phyloP scores from a whole-genome alignment of 108 stramenopile species.

The Hondaea fermentalgiana region DNA sequence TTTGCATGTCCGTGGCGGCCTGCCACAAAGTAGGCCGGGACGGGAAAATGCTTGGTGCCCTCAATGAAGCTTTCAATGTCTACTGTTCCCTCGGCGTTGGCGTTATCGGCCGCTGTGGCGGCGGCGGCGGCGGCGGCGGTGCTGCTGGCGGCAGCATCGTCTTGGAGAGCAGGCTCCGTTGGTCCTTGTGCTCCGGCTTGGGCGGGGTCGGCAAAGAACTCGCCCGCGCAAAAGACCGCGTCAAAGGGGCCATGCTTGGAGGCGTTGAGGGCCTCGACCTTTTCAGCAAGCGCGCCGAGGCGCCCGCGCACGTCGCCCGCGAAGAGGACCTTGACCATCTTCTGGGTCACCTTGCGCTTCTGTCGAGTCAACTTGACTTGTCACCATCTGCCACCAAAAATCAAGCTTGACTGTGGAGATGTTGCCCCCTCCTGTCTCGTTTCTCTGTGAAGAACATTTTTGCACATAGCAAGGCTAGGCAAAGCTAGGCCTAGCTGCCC shows the following conservation, averaged over 20 bases:
- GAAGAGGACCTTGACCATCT: background rate
- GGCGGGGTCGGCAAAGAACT: background rate
- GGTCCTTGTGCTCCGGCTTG: background rate
- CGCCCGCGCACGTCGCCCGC: conserved; percentile 9
- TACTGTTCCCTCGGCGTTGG: too few relatives aligned
- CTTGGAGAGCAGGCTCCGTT: background rate
- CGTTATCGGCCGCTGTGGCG: too few relatives aligned
- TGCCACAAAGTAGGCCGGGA: background rate
- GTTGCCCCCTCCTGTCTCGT: too few relatives aligned
- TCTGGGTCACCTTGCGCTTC: background rate
- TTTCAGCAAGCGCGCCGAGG: background rate
- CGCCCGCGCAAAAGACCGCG: background rate
- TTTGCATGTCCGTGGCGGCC: background rate
- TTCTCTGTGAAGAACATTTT: too few relatives aligned
- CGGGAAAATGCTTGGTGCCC: background rate
- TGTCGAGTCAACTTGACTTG: too few relatives aligned
- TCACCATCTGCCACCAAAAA: too few relatives aligned
- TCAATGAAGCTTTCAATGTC: background rate
- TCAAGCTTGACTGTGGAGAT: too few relatives aligned
- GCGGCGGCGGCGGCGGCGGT: background rate
- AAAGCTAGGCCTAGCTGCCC: too few relatives aligned
- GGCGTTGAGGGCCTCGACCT: background rate
- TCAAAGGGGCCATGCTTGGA: conserved; percentile 13
- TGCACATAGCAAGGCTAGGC: too few relatives aligned
- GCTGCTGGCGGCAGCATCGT: background rate